Conservation (phyloP, 306 rosid genomes). For the Prunus mume region DNA sequence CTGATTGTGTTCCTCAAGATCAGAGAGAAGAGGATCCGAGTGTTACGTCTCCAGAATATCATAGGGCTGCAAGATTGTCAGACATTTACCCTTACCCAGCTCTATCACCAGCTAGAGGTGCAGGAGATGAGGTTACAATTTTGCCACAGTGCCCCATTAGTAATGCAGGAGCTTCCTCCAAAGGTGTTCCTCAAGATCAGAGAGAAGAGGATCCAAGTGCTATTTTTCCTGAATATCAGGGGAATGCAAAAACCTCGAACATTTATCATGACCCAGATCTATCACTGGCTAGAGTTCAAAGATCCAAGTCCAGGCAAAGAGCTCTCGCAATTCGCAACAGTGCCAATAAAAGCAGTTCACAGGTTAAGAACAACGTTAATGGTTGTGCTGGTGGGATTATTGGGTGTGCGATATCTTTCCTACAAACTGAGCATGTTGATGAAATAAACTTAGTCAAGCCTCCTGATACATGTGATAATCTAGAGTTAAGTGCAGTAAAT, state of each 20-base stretch:
- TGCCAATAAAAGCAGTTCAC: slow-evolving; percentile 38
- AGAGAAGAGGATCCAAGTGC: slow-evolving; percentile 30
- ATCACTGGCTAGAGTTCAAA: slow-evolving; percentile 73
- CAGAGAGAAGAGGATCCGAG: slow-evolving; percentile 33
- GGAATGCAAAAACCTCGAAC: slow-evolving; percentile 28
- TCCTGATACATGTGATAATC: slow-evolving; percentile 30
- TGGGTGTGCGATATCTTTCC: slow-evolving; percentile 37
- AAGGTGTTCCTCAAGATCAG: slow-evolving; percentile 39
- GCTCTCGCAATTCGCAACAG: slow-evolving; percentile 73
- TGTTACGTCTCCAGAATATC: slow-evolving; percentile 30
- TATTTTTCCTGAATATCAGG: slow-evolving; percentile 24
- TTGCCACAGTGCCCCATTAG: slow-evolving; percentile 39
- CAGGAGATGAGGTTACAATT: slow-evolving; percentile 29
- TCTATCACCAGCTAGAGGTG: slow-evolving; percentile 48
- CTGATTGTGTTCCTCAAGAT: slow-evolving; percentile 34
- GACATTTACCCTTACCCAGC: slow-evolving; percentile 48
- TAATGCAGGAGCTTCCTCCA: slow-evolving; percentile 40
- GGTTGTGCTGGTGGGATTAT: slow-evolving; percentile 30
- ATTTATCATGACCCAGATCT: slow-evolving; percentile 46
- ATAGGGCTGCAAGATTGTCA: slow-evolving; percentile 21
- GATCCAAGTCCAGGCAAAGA: slow-evolving; percentile 86
- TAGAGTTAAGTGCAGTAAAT: slow-evolving; percentile 21
- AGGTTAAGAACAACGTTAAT: slow-evolving; percentile 28
- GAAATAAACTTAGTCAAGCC: slow-evolving; percentile 37
- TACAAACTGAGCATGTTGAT: slow-evolving; percentile 33